Base-by-base conservation (phyloP, 345 rosid genomes). In the Acer yangbiense region DNA sequence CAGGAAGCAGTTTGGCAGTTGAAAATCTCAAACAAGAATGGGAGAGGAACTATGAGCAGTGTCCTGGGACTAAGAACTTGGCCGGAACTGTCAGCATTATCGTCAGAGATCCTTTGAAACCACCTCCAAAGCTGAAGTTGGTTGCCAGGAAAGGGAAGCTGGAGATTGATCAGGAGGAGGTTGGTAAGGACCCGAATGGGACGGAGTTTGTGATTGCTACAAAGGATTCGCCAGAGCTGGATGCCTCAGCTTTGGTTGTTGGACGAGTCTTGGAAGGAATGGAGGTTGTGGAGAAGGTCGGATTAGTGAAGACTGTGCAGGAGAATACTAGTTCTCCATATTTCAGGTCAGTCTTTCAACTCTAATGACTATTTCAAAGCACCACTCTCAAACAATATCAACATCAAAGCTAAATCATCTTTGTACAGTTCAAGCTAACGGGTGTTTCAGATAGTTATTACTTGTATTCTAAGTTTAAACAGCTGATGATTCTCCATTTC, bases 301-400 rank as follows among this genome's bases (percentile, higher is more conserved):
- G 89, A 50, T 75, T 80, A 61, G 94, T 92, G 18, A 93, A 90
- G 87, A 92, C 94, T 0, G 97, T 93, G 58, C 92, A 83, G 66
- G 99, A 95, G 58, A 95, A 93, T 68, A 93, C 94, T 5, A 65
- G 76, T 39, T 95, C 98, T 76, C 96, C 99, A 67, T 95, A 93
- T 83, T 95, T 95, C 90, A 90, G 90, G 99, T 93, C 25, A 80
- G 83, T 52, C 62, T 68, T 76, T 29, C 61, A 48, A 48, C 62
- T 58, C 8, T 43, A 43, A 43, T 43, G 2, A 43, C 46, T 43
- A 43, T 43, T 43, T 43, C 46, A 43, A 43, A 43, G 46, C 46
- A 43, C 46, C 46, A 43, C 11, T 43, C 10, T 43, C 11, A 43
- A 43, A 43, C 46, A 8, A 43, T 8, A 7, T 43, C 46, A 16